Conservation (phyloP, 495 filamentous ascomycete genomes). For the Copromyces sp. region DNA sequence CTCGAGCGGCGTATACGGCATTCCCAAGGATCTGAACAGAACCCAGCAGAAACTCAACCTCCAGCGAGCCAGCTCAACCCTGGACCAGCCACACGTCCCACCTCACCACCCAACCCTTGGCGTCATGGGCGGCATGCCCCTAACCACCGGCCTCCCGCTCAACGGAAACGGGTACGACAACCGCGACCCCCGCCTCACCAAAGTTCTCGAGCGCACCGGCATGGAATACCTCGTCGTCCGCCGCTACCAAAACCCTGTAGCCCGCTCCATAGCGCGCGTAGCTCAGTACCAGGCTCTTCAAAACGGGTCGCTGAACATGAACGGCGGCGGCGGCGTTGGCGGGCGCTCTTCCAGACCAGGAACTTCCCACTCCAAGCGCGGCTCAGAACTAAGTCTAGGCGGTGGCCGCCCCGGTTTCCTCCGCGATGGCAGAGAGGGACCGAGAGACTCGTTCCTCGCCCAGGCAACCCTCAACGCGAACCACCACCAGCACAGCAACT, state of each 20-base stretch:
- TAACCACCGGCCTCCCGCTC: slow-evolving; percentile 26
- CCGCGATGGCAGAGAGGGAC: not conserved
- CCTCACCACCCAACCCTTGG: slow-evolving; percentile 27
- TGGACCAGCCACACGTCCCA: slow-evolving; percentile 34
- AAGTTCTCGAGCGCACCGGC: slow-evolving; percentile 50
- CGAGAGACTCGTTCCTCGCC: not conserved
- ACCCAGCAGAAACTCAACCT: slow-evolving; percentile 66
- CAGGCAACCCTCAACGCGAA: not conserved
- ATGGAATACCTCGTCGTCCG: slow-evolving; percentile 60
- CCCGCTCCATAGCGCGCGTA: slow-evolving; percentile 45
- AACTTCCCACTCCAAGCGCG: slow-evolving; percentile 8
- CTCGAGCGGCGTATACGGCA: slow-evolving; percentile 10
- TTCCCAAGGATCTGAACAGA: slow-evolving; percentile 44
- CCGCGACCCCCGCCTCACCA: slow-evolving; percentile 43
- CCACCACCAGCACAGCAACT: slow-evolving; percentile 3
- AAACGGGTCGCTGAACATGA: slow-evolving; percentile 29
- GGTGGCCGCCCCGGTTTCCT: slow-evolving; percentile 1
- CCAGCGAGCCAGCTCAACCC: slow-evolving; percentile 53
- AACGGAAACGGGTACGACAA: slow-evolving; percentile 33
- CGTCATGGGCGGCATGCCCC: slow-evolving; percentile 16
- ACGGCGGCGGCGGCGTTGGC: not conserved
- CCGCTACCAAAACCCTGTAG: slow-evolving; percentile 55
- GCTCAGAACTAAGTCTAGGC: slow-evolving; percentile 1
- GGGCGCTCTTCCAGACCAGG: slow-evolving; percentile 11
- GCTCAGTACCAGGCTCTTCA: slow-evolving; percentile 37